Evolutionary conservation across 345 rosid genomes (phyloP).

Genomic region (Linum trigynum): DNA sequence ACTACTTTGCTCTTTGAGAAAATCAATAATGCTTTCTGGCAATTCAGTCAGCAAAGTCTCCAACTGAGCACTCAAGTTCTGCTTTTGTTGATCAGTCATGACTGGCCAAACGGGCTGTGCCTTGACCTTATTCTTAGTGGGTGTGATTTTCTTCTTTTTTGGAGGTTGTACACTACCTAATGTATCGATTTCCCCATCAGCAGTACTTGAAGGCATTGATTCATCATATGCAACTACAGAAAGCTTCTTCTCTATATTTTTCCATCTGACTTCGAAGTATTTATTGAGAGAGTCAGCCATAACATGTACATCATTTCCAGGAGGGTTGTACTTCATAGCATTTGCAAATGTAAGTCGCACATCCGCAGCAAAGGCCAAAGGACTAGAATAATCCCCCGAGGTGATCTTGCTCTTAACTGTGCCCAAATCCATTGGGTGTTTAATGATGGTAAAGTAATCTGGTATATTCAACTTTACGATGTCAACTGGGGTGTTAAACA

Average conservation of each 20-base stretch:
- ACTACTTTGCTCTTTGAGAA: conserved; percentile 58
- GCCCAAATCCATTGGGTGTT: conserved; percentile 92
- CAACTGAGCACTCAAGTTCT: conserved; percentile 41
- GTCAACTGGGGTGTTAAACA: conserved; percentile 69
- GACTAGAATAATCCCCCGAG: conserved; percentile 55
- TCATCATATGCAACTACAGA: conserved; percentile 20
- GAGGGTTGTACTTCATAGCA: conserved; percentile 77
- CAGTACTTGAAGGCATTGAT: conserved; percentile 23
- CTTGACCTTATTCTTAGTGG: conserved; percentile 28
- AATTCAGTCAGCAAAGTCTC: conserved; percentile 48
- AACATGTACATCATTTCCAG: conserved; percentile 55
- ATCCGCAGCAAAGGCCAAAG: conserved; percentile 59
- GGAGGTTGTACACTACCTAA: conserved; percentile 16
- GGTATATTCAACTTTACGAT: conserved; percentile 69
- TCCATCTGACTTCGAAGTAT: conserved; percentile 71
- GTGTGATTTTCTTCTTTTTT: conserved; percentile 33
- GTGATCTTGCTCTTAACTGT: conserved; percentile 52
- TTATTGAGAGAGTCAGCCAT: conserved; percentile 63
- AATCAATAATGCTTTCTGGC: conserved; percentile 63
- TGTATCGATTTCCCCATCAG: conserved; percentile 27
- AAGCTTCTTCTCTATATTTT: conserved; percentile 67
- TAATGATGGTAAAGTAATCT: conserved; percentile 69
- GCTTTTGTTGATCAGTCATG: conserved; percentile 53
- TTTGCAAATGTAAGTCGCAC: conserved; percentile 76
- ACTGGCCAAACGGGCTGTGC: conserved; percentile 32